Base-by-base conservation (phyloP, 2,329 filamentous ascomycete genomes). In the Alternaria hordeiaustralica region DNA sequence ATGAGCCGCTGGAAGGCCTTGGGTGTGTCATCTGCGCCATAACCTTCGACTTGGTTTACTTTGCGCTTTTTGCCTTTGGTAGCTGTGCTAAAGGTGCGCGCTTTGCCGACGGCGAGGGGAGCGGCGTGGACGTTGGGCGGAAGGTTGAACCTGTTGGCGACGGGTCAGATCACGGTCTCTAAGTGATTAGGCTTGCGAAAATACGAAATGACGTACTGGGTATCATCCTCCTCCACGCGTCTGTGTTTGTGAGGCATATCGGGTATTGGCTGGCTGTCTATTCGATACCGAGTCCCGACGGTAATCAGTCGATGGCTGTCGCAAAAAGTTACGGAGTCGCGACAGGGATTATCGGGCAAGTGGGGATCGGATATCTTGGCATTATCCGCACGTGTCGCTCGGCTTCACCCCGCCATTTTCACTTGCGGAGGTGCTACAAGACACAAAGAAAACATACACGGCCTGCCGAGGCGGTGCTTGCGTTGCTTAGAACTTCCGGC, bases 191-290 rank as follows among this genome's bases (percentile, higher is more conserved):
- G 69, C 62, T 58, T n/a, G 36, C 15, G 25, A 18, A 10, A 45
- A 28, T 12, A 55, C 18, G 28, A 8, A 26, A 33, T 45, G 33
- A 71, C 72, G 55, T 72, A 82, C 80, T 79, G 71, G 25, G 75
- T 70, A 28, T 78, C 75, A 63, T 81, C 77, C n/a, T 71, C 72
- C 12, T 78, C 84, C 67, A 87, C 87, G 69, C 92, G 87, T 67
- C 91, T 95, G 79, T 96, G 93, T 82, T 96, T 96, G 83, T 95
- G 92, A 79, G 93, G 93, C 93, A 96, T 96, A 33, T 62, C 68
- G 61, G 58, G 50, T 59, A 49, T 50, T 33, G 26, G 26, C 8
- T 26, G 50, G 21, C 7, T 53, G 21, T 55, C 7, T 23, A 54
- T 23, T 33, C 30, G 47, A 46, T 47, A 30, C 28, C 41, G 18